Base-by-base conservation (phyloP, 768 basidiomycete genomes). In the Leccinellum rugosiceps region DNA sequence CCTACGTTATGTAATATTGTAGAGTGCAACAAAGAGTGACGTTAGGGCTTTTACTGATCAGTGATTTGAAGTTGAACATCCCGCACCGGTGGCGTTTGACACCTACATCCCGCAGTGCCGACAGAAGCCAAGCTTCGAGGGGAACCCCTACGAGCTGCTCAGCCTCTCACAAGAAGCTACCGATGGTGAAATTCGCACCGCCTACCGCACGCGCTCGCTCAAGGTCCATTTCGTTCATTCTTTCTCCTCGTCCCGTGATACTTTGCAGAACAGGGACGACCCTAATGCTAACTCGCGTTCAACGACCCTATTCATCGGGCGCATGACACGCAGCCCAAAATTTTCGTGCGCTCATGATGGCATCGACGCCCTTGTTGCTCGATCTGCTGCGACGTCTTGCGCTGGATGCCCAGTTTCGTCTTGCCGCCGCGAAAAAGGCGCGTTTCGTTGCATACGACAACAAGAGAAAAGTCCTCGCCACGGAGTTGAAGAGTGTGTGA, bases 401-500 rank as follows among this genome's bases (percentile, higher is more conserved):
- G 0, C 77, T 93, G 55, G 90, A 94, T 66, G 88, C 89, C 2
- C 88, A 88, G 65, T 72, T 88, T n/a, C 85, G 87, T 38, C 70
- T 86, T 2, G 83, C 86, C 57, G 78, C 82, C 41, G 89, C 90
- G 80, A 80, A 83, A 43, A 81, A 83, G 43, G 81, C 85, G 45
- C 82, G 90, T 19, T 90, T 83, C 61, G 79, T 87, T 19, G 66
- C 78, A 4, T 90, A 82, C 64, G 88, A 91, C 62, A 77, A 72
- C 56, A 93, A 93, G 66, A 79, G 25, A 25, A 25, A 89, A 75
- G 80, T 69, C 35, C 74, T 93, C 60, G 79, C 90, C 25, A 85
- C 87, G 35, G 91, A 92, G 65, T 78, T 92, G 67, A 86, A 84
- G 87, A n/a, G n/a, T n/a, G n/a, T n/a, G n/a, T 32, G 92, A 94